Evolutionary conservation across 306 rosid genomes (phyloP).

Genomic region (Cucurbita moschata): DNA sequence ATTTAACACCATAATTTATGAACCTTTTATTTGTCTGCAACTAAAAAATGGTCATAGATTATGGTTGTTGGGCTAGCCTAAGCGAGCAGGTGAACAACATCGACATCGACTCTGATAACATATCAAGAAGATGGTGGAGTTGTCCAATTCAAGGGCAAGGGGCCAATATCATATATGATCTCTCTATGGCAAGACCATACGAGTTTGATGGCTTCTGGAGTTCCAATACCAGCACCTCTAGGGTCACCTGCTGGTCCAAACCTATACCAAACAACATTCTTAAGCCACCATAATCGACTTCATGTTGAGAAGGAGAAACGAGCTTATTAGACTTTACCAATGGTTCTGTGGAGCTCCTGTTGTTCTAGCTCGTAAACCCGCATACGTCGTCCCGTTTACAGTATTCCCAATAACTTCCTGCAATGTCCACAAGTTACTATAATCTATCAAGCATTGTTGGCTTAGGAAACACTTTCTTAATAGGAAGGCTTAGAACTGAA

Average conservation of each 20-base stretch:
- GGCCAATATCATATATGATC: conserved; percentile 75
- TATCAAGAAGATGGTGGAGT: conserved; percentile 59
- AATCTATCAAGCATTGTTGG: background rate
- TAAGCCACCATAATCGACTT: background rate
- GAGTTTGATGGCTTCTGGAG: conserved; percentile 94
- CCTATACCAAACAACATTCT: conserved; percentile 23
- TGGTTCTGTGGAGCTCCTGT: conserved; percentile 97
- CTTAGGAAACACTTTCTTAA: background rate
- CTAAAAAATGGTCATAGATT: background rate
- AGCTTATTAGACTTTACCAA: conserved; percentile 27
- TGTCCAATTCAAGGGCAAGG: conserved; percentile 46
- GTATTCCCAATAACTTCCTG: conserved; percentile 85
- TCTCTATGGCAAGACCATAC: conserved; percentile 98
- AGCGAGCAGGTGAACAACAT: background rate
- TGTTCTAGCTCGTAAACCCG: conserved; percentile 89
- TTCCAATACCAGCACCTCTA: conserved; percentile 95
- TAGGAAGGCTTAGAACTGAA: background rate
- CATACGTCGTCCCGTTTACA: conserved; percentile 86
- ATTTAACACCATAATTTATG: no score
- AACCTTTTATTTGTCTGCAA: background rate
- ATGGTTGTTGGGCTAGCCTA: background rate
- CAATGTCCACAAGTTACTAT: background rate
- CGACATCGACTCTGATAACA: background rate
- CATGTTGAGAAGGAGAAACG: background rate
- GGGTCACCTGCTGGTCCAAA: conserved; percentile 98